Evolutionary conservation across 176 grass and related monocot species (phyloP).

Genomic region (Musa acuminata): DNA sequence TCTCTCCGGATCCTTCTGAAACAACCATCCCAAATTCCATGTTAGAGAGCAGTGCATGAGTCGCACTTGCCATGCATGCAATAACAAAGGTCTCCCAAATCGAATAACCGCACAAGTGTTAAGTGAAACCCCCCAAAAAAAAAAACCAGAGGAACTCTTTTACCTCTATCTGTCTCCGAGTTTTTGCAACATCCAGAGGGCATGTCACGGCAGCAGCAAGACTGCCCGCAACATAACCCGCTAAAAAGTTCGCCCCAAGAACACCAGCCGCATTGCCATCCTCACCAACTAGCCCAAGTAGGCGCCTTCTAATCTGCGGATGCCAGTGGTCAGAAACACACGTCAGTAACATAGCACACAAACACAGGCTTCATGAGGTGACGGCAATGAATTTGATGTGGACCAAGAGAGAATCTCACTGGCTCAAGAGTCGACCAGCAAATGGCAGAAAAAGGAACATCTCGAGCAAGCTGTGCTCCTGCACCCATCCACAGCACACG

Average conservation of each 20-base stretch:
- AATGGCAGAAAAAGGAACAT: conserved; percentile 89
- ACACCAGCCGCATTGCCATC: conserved; percentile 41
- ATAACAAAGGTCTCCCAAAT: neutral
- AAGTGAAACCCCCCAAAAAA: neutral
- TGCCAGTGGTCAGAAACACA: conserved; percentile 15
- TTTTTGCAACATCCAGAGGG: conserved; percentile 94
- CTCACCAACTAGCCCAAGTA: conserved; percentile 41
- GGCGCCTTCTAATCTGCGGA: conserved; percentile 52
- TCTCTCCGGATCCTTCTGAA: conserved; percentile 74
- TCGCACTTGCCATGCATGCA: neutral
- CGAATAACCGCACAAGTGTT: neutral
- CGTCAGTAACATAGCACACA: neutral
- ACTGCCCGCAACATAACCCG: conserved; percentile 71
- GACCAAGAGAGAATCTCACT: conserved; percentile 29
- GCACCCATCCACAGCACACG: conserved; percentile 80
- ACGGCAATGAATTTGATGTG: neutral
- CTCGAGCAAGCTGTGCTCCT: conserved; percentile 87
- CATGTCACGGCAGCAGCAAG: conserved; percentile 68
- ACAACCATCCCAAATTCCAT: conserved; percentile 15
- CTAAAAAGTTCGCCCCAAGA: conserved; percentile 62
- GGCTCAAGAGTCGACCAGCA: conserved; percentile 89
- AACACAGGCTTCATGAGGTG: no score
- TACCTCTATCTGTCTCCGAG: conserved; percentile 84
- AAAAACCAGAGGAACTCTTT: neutral
- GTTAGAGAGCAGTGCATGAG: neutral